phyloP scores from a whole-genome alignment of 768 basidiomycete genomes.

The Lentinula sp. region DNA sequence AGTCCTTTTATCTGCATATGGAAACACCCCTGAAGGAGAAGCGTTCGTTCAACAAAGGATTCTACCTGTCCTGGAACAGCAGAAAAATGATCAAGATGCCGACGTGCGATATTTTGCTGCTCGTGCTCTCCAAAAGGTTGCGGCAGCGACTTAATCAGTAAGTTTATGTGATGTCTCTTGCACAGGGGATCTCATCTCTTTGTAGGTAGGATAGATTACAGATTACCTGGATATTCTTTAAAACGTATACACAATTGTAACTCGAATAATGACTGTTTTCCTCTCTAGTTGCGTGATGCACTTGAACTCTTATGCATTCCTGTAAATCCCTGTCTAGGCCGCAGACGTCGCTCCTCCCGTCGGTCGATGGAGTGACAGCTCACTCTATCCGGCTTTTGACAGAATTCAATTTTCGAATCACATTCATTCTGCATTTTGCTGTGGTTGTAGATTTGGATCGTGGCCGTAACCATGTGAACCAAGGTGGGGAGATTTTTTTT shows the following conservation, averaged over 20 bases:
- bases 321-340: too few species aligned
- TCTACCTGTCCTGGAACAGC: conserved; percentile 77
- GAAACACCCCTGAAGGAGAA: conserved; percentile 57
- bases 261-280: neutral
- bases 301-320: too few species aligned
- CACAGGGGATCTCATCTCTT: neutral
- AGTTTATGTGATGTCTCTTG: neutral
- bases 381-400: neutral
- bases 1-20: conserved; percentile 72
- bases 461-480: neutral
- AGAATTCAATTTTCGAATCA: neutral
- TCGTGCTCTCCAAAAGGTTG: conserved; percentile 64
- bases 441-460: neutral
- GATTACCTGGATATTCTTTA: neutral
- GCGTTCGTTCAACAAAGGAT: conserved; percentile 71
- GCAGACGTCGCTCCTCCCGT: too few species aligned
- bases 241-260: neutral
- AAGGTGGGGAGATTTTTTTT: neutral
- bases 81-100: conserved; percentile 86
- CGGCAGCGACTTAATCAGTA: conserved; percentile 7
- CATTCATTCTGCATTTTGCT: neutral
- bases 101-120: conserved; percentile 94
- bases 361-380: neutral
- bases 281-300: neutral
- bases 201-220: neutral